A percentile compares a stretch with the other conserved stretches of the same genome.
Evolutionary conservation across 768 basidiomycete genomes (phyloP).

Genomic region (Trametes meyenii): DNA sequence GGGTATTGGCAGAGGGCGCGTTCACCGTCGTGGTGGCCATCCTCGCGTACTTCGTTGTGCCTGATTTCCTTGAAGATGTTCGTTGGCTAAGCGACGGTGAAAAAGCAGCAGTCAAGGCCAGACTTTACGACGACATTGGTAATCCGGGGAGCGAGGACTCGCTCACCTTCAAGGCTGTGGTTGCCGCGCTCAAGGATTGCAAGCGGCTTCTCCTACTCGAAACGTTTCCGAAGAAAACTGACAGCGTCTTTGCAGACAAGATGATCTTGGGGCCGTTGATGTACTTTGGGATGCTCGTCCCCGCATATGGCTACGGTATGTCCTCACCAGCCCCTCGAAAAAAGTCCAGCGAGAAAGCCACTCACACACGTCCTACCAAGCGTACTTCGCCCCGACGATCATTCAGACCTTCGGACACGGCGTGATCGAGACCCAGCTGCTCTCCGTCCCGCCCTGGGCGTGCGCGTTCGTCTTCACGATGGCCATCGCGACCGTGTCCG

Average conservation of each 20-base stretch:
- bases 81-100: conserved; percentile 37
- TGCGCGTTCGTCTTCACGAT: conserved; percentile 30
- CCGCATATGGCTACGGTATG: conserved; percentile 34
- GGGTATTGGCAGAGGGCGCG: conserved; percentile 36
- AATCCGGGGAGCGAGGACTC: conserved; percentile 27
- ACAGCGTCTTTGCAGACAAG: conserved; percentile 21
- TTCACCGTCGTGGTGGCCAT: conserved; percentile 39
- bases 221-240: not conserved
- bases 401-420: conserved; percentile 29
- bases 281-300: conserved; percentile 35
- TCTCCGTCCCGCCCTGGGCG: conserved; percentile 36
- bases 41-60: conserved; percentile 38
- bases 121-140: conserved; percentile 34
- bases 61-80: conserved; percentile 37
- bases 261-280: conserved; percentile 34
- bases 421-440: conserved; percentile 32
- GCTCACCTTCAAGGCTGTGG: conserved; percentile 24
- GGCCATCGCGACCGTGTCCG: conserved; percentile 25
- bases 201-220: not conserved
- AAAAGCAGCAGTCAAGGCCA: conserved; percentile 33
- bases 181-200: conserved; percentile 33
- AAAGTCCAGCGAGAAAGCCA: not conserved
- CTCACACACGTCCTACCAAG: not conserved
- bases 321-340: not conserved
- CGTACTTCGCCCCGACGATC: conserved; percentile 31